phyloP scores from a whole-genome alignment of 495 filamentous ascomycete species.

The Chlorociboria aeruginascens region DNA sequence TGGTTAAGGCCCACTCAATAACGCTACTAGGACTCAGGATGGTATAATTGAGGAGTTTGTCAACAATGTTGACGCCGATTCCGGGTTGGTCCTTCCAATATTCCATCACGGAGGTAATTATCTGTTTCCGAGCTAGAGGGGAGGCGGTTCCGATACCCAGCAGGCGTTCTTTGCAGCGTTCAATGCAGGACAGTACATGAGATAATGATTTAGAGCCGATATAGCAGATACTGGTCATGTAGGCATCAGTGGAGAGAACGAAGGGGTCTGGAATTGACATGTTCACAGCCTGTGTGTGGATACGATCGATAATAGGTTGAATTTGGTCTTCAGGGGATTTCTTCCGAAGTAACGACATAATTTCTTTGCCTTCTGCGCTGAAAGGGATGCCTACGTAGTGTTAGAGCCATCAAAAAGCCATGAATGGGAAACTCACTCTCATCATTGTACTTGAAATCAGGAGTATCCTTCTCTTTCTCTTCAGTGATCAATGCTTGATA shows the following conservation, averaged over 20 bases:
- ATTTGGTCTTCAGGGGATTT: conserved; percentile 78
- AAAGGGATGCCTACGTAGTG: conserved; percentile 58
- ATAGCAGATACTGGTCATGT: conserved; percentile 83
- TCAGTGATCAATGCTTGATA: conserved; percentile 73
- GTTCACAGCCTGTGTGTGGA: conserved; percentile 62
- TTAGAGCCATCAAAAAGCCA: conserved; percentile 8
- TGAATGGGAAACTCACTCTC: conserved; percentile 44
- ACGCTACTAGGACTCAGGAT: conserved; percentile 76
- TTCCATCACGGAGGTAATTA: conserved; percentile 77
- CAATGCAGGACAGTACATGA: conserved; percentile 89
- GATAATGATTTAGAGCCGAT: conserved; percentile 92
- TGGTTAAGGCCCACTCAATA: conserved; percentile 73
- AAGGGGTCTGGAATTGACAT: conserved; percentile 57
- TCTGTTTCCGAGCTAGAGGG: conserved; percentile 65
- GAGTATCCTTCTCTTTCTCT: conserved; percentile 84
- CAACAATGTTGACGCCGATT: conserved; percentile 83
- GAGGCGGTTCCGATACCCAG: conserved; percentile 64
- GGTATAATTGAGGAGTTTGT: conserved; percentile 96
- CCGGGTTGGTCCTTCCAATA: conserved; percentile 94
- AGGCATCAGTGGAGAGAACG: conserved; percentile 78
- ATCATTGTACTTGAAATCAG: conserved; percentile 81
- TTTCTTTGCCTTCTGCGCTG: conserved; percentile 62
- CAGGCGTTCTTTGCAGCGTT: conserved; percentile 87
- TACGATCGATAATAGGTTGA: conserved; percentile 58
- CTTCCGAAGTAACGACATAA: conserved; percentile 65